Percentiles rank a stretch among this genome's conserved stretches.
Conservation (phyloP, 2,329 filamentous ascomycete genomes). For the Talaromyces sp. region DNA sequence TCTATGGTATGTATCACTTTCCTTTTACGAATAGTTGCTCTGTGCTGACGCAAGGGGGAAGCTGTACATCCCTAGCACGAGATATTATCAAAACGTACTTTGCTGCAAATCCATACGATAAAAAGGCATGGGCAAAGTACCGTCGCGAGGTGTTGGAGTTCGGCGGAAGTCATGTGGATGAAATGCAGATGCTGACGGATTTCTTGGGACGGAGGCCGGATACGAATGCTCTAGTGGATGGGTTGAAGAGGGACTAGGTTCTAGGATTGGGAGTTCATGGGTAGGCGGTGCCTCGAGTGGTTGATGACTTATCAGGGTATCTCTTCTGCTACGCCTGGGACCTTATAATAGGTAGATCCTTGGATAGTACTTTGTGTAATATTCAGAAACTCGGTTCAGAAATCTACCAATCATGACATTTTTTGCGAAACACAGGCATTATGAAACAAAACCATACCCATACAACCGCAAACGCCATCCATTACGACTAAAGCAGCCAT, state of each 20-base stretch:
- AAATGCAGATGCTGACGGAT: background rate
- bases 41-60: background rate
- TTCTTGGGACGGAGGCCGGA: background rate
- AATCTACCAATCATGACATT: constrained; percentile 1
- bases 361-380: background rate
- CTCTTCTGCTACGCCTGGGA: no score
- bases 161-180: background rate
- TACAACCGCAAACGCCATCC: constrained; percentile 3
- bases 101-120: background rate
- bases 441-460: background rate
- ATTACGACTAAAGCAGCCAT: background rate
- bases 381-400: background rate
- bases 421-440: background rate
- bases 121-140: background rate
- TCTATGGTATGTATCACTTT: background rate
- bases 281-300: background rate
- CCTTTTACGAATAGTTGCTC: background rate
- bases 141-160: background rate
- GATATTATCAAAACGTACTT: background rate
- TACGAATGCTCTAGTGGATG: background rate
- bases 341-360: background rate
- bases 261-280: no score
- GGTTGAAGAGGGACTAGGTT: background rate
- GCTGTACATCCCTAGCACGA: background rate
- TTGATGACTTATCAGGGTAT: no score